Percentiles rank a stretch among this genome's conserved stretches.
Evolutionary conservation across 768 basidiomycete genomes (phyloP).

Genomic region (Mycena chlorophos): DNA sequence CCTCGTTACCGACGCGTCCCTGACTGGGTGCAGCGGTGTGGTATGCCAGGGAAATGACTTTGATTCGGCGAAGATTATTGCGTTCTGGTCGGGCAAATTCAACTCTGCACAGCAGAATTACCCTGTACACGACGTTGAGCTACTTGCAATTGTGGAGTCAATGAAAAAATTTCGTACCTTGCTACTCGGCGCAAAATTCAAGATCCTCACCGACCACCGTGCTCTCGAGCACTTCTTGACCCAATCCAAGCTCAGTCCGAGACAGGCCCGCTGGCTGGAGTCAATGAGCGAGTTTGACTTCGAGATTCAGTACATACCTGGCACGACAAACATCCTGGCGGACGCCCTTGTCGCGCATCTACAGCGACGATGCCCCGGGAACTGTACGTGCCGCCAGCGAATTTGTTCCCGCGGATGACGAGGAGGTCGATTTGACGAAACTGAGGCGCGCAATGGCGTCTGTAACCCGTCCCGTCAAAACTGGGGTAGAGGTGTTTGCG

Average conservation of each 20-base stretch:
- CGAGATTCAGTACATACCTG: conserved; percentile 28
- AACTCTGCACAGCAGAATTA: conserved; percentile 41
- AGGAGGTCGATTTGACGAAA: background rate
- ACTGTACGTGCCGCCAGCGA: conserved; percentile 11
- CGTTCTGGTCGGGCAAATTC: conserved; percentile 40
- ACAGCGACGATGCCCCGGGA: conserved; percentile 15
- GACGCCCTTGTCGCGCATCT: conserved; percentile 32
- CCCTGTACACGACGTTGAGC: conserved; percentile 39
- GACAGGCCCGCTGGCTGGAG: conserved; percentile 41
- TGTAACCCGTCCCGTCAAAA: conserved; percentile 1
- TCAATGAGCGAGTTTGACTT: conserved; percentile 31
- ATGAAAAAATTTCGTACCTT: conserved; percentile 32
- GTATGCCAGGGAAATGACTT: conserved; percentile 27
- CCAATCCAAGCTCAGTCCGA: conserved; percentile 34
- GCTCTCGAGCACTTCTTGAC: conserved; percentile 29
- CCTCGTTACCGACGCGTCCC: conserved; percentile 33
- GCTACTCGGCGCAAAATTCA: conserved; percentile 32
- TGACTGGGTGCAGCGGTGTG: conserved; percentile 31
- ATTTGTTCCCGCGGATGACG: conserved; percentile 1
- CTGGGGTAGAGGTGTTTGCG: conserved; percentile 1
- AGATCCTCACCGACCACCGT: conserved; percentile 35
- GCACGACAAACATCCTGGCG: conserved; percentile 31
- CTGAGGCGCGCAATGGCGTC: background rate
- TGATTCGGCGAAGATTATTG: conserved; percentile 27
- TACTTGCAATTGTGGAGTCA: conserved; percentile 37